Base-by-base conservation (phyloP, 1,139 yeast species). In the Geotrichum klebahnii region DNA sequence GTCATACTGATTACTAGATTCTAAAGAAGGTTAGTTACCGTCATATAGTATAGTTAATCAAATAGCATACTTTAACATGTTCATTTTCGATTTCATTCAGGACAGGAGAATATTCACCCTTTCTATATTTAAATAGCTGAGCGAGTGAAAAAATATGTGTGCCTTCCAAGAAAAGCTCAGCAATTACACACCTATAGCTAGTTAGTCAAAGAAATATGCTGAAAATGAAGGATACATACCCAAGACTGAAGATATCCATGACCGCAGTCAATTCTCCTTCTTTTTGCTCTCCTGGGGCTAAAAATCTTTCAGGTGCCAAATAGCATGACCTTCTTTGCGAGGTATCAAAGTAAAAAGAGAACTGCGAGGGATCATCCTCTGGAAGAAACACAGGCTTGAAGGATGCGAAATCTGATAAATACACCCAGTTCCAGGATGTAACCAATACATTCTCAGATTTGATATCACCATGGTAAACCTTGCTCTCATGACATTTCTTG, bases 361-460 rank as follows among this genome's bases (percentile, higher is more conserved):
- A 92, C 58, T 85, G 92, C n/a, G 92, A 86, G 0, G 97, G 97
- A 62, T 94, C 92, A 59, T 89, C 95, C 58, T 87, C 96, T 0
- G 97, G 97, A 26, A 94, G 69, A 60, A 75, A 82, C 0, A 81
- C 82, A 0, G 99, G 99, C 65, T 94, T 94, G 64, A 79, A 79
- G 2, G 81, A 75, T 2, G 96, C 84, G 69, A 92, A 90, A 67
- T 94, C 99, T 1, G 88, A 72, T 14, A 94, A 64, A 57, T 84
- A 70, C 1, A 82, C 71, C 96, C 97, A 90, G 65, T 88, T 85
- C 85, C 96, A 86, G 22, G 94, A 80, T 0, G 96, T 85, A 1
- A 89, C 83, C 52, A 94, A 68, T 23, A 90, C 78, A 66, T 94
- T 94, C 66, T 92, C 98, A 1, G 90, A 74, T 66, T 92, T 89